Base-by-base conservation (phyloP, 2,329 filamentous ascomycete genomes). In the Nannizzia gypsea region DNA sequence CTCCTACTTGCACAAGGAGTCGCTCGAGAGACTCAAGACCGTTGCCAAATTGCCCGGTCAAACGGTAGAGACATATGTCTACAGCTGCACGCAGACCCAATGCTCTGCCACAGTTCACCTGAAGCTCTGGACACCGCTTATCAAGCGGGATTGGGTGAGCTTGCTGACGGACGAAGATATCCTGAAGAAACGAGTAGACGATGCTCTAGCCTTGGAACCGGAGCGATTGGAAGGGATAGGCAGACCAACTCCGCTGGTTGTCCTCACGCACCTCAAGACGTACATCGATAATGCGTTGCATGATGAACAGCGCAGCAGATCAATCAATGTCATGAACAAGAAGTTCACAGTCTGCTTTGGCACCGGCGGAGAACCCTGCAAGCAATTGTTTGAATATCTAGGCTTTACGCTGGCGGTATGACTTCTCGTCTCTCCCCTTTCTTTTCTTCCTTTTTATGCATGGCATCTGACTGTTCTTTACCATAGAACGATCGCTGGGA, bases 331-430 rank as follows among this genome's bases (percentile, higher is more conserved):
- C 6, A 70, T 78, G 15, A 88, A 88, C 67, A 84, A 85, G 67
- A 80, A 81, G 60, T 88, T 86, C 64, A 75, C 82, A 65, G 76
- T 82, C 62, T 80, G 80, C 1, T 86, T 87, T 68, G 84, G 83
- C 8, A 73, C 78, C 46, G 82, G 85, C 48, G 76, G 76, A 38
- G 65, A 60, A 42, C 69, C 74, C 56, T 88, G 84, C 67, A 76
- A 78, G 64, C 73, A 77, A 9, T 68, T 88, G 28, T 72, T 88
- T 17, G 73, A 78, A 59, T 79, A 77, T 52, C 68, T 87, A 36
- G 83, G 81, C 1, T 88, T 88, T 66, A 73, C 67, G 26, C 72
- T 68, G 38, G 72, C 74, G 63, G 78, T 79, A 65, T 60, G 76
- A 70, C 31, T 15, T 46, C 9, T 56, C 42, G 22, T 5, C 20